Evolutionary conservation across 768 basidiomycete genomes (phyloP), one percentile per base, ranked within the genome.

Genomic region (Suillus occidentalis): DNA sequence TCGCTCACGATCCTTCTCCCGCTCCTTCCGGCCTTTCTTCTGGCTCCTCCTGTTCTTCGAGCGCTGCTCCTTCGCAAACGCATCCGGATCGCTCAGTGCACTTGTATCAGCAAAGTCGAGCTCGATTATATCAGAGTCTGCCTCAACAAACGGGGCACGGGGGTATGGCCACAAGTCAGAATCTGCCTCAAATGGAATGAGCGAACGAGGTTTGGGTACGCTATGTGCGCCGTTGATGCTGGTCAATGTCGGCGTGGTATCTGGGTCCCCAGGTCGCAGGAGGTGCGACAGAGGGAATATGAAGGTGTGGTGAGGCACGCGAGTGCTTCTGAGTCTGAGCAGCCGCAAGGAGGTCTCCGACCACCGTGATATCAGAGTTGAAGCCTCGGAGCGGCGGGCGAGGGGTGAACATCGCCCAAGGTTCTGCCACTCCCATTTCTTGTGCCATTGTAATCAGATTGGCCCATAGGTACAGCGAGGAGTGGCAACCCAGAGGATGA

Each of bases 31-130:
- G 25, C 69, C 67, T 25, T 75, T 76, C 66, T 69, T 66, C 49
- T 63, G 60, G 20, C 40, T 59, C 16, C 71, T 65, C 60, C 31
- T 71, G 60, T 74, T 75, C 64, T 72, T 71, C 64, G 68, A 72
- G 61, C 68, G 68, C 65, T 71, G 67, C 62, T 69, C 69, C 65
- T 66, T 65, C 75, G 81, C 70, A 69, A 89, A 90, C 12, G 83
- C 82, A 57, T 82, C 83, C 2, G 86, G 85, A 68, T 92, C 87
- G 71, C 89, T 90, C 70, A 92, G 73, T 25, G 88, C 86, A 64
- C 89, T 87, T 50, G 84, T 92, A 63, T 92, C 91, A 6, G 82
- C 82, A 70, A 90, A 92, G 72, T 90, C 89, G 60, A 92, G 85
- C 73, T 92, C 91, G 12, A 92, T 83, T 31, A 92, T 85, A 62